Percentiles rank a stretch among this genome's conserved stretches.
Evolutionary conservation across 108 stramenopile species (phyloP).

Genomic region (Cyclotella cryptica): DNA sequence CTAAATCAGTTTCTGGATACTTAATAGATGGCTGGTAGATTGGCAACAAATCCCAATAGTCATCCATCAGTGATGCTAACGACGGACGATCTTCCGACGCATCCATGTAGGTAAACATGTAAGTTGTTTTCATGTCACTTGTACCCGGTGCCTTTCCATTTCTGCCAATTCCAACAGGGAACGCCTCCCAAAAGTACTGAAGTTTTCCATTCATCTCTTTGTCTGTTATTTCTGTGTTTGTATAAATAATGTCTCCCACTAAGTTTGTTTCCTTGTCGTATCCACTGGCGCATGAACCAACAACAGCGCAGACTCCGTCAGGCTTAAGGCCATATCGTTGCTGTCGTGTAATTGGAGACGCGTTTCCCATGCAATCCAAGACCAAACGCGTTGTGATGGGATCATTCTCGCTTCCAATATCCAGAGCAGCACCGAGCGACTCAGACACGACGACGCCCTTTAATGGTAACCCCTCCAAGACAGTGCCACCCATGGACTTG

Average conservation of each 20-base stretch:
- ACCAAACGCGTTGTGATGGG: slow-evolving; percentile 85
- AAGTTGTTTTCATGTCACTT: slow-evolving; percentile 84
- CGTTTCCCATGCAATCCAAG: slow-evolving; percentile 96
- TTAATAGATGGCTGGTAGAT: slow-evolving; percentile 81
- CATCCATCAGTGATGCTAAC: slow-evolving; percentile 81
- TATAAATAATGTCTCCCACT: slow-evolving; percentile 93
- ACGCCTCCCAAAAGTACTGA: slow-evolving; percentile 98
- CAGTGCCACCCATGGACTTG: slow-evolving; percentile 58
- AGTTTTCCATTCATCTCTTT: slow-evolving; percentile 68
- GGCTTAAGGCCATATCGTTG: slow-evolving; percentile 84
- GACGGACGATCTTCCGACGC: slow-evolving; percentile 82
- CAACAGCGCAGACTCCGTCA: slow-evolving; percentile 91
- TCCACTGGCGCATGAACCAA: slow-evolving; percentile 89
- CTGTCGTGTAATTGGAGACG: slow-evolving; percentile 86
- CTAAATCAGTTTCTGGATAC: slow-evolving; percentile 78
- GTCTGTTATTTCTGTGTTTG: slow-evolving; percentile 76
- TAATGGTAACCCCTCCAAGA: slow-evolving; percentile 69
- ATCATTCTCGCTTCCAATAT: slow-evolving; percentile 66
- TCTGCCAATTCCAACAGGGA: slow-evolving; percentile 91
- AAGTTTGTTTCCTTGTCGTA: slow-evolving; percentile 80
- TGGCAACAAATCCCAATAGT: slow-evolving; percentile 93
- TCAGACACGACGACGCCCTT: slow-evolving; percentile 78
- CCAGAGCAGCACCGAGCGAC: slow-evolving; percentile 75
- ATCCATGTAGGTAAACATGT: slow-evolving; percentile 94
- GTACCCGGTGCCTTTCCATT: slow-evolving; percentile 69